phyloP scores from a whole-genome alignment of 257 asterid species.

The Petrea volubilis region DNA sequence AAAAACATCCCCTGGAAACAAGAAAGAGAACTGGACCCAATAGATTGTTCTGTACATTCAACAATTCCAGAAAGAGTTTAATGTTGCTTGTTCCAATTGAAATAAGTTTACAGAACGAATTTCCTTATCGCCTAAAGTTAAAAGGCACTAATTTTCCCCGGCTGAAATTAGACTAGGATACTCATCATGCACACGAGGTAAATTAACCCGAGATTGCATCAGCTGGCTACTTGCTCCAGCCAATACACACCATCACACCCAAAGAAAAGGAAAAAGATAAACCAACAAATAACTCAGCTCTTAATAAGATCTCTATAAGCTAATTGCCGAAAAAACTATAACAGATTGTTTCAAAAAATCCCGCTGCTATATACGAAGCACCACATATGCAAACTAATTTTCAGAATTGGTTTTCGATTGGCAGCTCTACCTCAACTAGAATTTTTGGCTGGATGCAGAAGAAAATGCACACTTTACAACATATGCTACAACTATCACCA shows the following conservation, averaged over 20 bases:
- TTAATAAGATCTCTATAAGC: not conserved
- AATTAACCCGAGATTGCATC: not conserved
- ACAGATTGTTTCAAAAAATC: not conserved
- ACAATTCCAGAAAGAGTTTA: too few species aligned
- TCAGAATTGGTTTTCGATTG: not conserved
- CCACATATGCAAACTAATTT: not conserved
- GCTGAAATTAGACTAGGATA: not conserved
- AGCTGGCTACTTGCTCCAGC: not conserved
- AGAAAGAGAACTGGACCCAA: conserved; percentile 8
- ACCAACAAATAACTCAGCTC: not conserved
- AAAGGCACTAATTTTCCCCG: too few species aligned
- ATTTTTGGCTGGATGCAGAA: not conserved
- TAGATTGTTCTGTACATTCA: too few species aligned
- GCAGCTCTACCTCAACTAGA: not conserved
- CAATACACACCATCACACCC: not conserved
- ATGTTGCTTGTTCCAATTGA: too few species aligned
- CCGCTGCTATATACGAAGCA: not conserved
- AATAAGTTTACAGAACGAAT: too few species aligned
- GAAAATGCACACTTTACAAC: not conserved
- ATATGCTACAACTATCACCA: conserved; percentile 4
- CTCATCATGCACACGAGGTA: not conserved
- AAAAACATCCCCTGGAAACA: not conserved
- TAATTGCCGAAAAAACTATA: not conserved
- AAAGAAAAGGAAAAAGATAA: not conserved
- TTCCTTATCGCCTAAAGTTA: too few species aligned